Conservation (phyloP, 2,329 filamentous ascomycete species). For the Cyanodermella asteris region DNA sequence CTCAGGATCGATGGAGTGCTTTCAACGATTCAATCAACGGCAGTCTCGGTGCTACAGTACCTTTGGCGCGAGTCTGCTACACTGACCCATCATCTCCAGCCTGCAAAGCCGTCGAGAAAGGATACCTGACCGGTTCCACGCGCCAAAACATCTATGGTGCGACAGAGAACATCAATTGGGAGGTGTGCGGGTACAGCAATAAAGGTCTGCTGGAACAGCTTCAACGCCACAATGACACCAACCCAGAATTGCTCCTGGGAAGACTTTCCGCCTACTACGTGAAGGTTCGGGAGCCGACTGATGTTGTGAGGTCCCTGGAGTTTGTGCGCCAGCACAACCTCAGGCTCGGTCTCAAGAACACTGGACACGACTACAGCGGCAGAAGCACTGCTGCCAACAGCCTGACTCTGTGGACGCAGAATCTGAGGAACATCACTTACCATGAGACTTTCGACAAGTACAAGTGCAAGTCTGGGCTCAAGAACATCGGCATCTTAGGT, state of each 20-base stretch:
- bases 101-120: too few relatives aligned
- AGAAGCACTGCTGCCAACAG: conserved; percentile 39
- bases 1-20: conserved; percentile 1
- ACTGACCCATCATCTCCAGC: too few relatives aligned
- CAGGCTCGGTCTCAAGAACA: conserved; percentile 6
- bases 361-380: conserved; percentile 20
- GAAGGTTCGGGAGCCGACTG: conserved; percentile 7
- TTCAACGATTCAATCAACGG: conserved; percentile 1
- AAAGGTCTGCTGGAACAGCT: too few relatives aligned
- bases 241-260: too few relatives aligned
- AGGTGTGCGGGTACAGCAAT: too few relatives aligned
- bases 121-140: too few relatives aligned
- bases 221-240: too few relatives aligned
- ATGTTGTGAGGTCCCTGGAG: conserved; percentile 3
- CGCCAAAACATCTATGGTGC: too few relatives aligned
- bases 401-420: conserved; percentile 33
- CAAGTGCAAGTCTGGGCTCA: conserved; percentile 22
- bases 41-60: too few relatives aligned
- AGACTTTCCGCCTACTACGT: conserved; percentile 12
- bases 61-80: too few relatives aligned
- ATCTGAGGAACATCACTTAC: conserved; percentile 27
- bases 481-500: conserved; percentile 29
- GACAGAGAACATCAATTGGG: too few relatives aligned
- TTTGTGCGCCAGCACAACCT: conserved; percentile 6
- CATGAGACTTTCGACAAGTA: conserved; percentile 20